Evolutionary conservation across 1,284 basidiomycete genomes (phyloP).

Genomic region (Leccinum proximum): DNA sequence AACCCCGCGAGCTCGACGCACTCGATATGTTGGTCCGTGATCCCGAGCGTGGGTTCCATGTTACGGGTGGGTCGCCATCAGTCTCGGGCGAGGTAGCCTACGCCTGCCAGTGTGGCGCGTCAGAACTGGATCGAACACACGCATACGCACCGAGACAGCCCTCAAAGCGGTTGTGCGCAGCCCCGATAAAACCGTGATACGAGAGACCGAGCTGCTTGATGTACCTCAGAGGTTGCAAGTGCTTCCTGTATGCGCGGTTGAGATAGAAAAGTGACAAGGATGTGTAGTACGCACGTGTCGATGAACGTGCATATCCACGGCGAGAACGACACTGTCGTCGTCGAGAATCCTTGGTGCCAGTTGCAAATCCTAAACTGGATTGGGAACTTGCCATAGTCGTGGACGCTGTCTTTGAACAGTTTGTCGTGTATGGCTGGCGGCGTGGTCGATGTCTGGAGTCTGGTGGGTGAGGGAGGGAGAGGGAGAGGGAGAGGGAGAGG

Average conservation of each 20-base stretch:
- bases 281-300: slow-evolving; percentile 36
- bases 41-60: slow-evolving; percentile 59
- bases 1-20: slow-evolving; percentile 55
- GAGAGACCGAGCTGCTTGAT: slow-evolving; percentile 79
- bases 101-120: slow-evolving; percentile 40
- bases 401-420: slow-evolving; percentile 31
- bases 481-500: too few species aligned
- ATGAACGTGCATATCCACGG: slow-evolving; percentile 38
- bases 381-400: slow-evolving; percentile 29
- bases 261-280: not conserved
- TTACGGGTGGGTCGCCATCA: slow-evolving; percentile 51
- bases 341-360: not conserved
- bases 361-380: not conserved
- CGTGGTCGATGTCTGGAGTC: too few species aligned
- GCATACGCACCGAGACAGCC: slow-evolving; percentile 60
- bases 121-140: not conserved
- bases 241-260: slow-evolving; percentile 42
- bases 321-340: slow-evolving; percentile 34
- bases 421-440: too few species aligned
- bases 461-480: too few species aligned
- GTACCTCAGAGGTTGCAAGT: slow-evolving; percentile 70
- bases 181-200: slow-evolving; percentile 72
- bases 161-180: slow-evolving; percentile 77
- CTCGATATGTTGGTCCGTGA: slow-evolving; percentile 49
- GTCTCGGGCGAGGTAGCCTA: slow-evolving; percentile 61